A percentile compares a stretch with the other conserved stretches of the same genome.
phyloP scores from a whole-genome alignment of 371 early-diverging fungal species.

The Circinella minor region DNA sequence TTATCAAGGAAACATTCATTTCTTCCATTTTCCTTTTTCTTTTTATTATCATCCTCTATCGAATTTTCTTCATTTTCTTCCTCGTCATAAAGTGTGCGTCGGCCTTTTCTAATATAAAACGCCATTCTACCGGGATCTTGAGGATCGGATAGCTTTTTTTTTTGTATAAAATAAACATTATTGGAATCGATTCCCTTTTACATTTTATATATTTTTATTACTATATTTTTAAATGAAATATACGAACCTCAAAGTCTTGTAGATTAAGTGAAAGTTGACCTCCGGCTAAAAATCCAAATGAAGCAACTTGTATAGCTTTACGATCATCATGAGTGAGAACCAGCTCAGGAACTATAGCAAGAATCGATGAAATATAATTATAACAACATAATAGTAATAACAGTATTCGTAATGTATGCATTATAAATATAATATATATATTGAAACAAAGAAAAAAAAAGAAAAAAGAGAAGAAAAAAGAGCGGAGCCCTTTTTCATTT shows the following conservation, averaged over 20 bases:
- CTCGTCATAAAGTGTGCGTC: conserved; percentile 22
- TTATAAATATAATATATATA: too few species aligned
- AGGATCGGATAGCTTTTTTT: conserved; percentile 19
- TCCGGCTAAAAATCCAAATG: conserved; percentile 58
- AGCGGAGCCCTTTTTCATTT: too few species aligned
- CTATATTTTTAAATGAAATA: too few species aligned
- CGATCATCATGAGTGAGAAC: conserved; percentile 48
- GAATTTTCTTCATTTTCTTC: conserved; percentile 1
- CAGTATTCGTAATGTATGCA: neutral
- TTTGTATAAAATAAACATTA: too few species aligned
- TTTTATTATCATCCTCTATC: conserved; percentile 5
- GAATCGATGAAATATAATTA: neutral
- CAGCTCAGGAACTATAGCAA: conserved; percentile 32
- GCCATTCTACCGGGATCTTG: conserved; percentile 29
- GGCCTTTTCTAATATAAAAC: conserved; percentile 43
- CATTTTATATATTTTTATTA: too few species aligned
- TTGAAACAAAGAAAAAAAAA: neutral
- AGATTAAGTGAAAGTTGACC: conserved; percentile 46
- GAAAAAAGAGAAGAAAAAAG: neutral
- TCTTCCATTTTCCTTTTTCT: conserved; percentile 3
- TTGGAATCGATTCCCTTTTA: too few species aligned
- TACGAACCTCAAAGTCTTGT: conserved; percentile 38
- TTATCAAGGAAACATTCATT: conserved; percentile 34
- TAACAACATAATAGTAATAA: neutral
- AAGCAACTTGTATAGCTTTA: conserved; percentile 41